Conservation (phyloP, 768 basidiomycete species). For the Amanita muscaria region DNA sequence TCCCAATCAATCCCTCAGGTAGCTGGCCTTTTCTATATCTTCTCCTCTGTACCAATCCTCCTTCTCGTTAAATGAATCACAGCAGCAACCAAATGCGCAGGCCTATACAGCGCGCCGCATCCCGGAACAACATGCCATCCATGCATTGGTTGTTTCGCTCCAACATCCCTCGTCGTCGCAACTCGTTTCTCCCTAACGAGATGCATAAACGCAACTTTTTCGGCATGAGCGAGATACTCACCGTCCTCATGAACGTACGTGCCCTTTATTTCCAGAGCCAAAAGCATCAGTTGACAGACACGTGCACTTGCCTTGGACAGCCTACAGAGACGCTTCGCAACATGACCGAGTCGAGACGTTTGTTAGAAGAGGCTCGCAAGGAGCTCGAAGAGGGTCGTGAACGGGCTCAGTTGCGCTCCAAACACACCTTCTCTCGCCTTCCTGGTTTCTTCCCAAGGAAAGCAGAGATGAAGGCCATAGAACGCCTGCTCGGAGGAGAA, state of each 20-base stretch:
- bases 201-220: conserved; percentile 66
- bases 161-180: conserved; percentile 60
- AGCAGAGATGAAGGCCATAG: conserved; percentile 56
- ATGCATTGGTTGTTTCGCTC: conserved; percentile 72
- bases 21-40: not conserved
- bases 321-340: conserved; percentile 74
- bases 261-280: not conserved
- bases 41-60: not conserved
- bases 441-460: conserved; percentile 68
- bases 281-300: too few relatives aligned
- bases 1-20: too few relatives aligned
- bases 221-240: conserved; percentile 71
- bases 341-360: conserved; percentile 65
- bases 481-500: conserved; percentile 56
- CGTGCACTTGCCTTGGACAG: conserved; percentile 24
- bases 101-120: conserved; percentile 13
- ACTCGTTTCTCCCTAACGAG: conserved; percentile 50
- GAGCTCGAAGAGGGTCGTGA: conserved; percentile 67
- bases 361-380: conserved; percentile 69
- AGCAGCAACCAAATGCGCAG: conserved; percentile 20
- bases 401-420: conserved; percentile 54
- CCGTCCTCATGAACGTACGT: conserved; percentile 66
- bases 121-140: conserved; percentile 24
- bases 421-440: conserved; percentile 70
- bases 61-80: conserved; percentile 14